These are phyloP conservation scores for Elaeagnus macrophylla DNA, from an alignment of 306 rosid species.

Conservation along the genomic window DNA sequence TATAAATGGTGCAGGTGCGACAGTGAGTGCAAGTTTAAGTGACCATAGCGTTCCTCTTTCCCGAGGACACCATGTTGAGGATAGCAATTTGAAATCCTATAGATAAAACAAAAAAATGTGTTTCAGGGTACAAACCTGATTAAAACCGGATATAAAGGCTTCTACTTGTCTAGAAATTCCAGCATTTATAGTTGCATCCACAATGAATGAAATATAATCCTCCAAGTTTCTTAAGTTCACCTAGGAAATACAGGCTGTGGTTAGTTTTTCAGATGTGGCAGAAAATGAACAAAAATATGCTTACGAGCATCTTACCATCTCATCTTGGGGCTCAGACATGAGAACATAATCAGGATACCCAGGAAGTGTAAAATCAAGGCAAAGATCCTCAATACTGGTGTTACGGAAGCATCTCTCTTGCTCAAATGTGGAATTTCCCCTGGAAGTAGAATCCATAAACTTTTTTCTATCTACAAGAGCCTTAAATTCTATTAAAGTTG, in stretches of 20 bases:
- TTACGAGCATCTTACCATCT: conserved; percentile 37
- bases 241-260: conserved; percentile 30
- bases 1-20: too few relatives aligned
- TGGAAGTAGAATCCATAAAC: conserved; percentile 33
- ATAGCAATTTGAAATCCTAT: too few relatives aligned
- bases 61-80: too few relatives aligned
- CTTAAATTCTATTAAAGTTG: conserved; percentile 71
- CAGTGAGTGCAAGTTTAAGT: too few relatives aligned
- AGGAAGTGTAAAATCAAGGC: conserved; percentile 89
- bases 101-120: too few relatives aligned
- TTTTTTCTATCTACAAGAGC: conserved; percentile 54
- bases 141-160: conserved; percentile 85
- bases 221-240: conserved; percentile 70
- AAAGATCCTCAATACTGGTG: conserved; percentile 79
- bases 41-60: too few relatives aligned
- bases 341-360: conserved; percentile 77
- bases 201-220: conserved; percentile 57
- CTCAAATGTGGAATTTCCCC: conserved; percentile 29
- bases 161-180: conserved; percentile 90
- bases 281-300: conserved; percentile 12
- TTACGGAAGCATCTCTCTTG: conserved; percentile 39
- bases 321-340: conserved; percentile 41
- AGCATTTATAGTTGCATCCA: conserved; percentile 60
- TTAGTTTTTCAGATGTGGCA: conserved; percentile 5
- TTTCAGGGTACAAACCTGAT: conserved; percentile 46